These are phyloP conservation scores for Auriculariales sp. DNA, from an alignment of 768 basidiomycete genomes.

Conservation along the genomic window DNA sequence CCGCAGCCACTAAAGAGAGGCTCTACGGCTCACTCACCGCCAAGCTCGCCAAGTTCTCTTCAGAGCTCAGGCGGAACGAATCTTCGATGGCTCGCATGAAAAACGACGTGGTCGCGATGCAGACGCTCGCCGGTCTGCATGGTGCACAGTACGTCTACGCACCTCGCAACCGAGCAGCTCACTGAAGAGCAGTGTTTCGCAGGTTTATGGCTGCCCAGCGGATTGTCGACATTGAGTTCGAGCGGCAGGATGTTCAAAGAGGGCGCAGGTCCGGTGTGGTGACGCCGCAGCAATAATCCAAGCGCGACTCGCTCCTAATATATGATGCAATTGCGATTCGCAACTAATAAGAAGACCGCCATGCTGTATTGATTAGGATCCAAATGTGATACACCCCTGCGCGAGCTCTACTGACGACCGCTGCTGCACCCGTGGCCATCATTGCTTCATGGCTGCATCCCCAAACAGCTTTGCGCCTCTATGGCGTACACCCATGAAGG, in stretches of 20 bases:
- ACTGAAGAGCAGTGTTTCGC: neutral
- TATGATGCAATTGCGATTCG: no score
- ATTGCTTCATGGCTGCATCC: neutral
- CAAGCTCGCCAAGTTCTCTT: neutral
- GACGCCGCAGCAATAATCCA: no score
- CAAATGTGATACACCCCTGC: no score
- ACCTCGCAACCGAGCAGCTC: neutral
- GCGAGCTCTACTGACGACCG: no score
- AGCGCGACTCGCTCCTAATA: no score
- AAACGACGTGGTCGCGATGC: neutral
- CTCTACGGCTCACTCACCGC: neutral
- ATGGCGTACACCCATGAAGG: slow-evolving; percentile 49
- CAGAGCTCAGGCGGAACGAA: neutral
- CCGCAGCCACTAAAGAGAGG: neutral
- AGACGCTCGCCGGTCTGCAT: neutral
- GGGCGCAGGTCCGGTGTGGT: no score
- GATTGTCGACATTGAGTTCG: neutral
- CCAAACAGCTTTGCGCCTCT: slow-evolving; percentile 29
- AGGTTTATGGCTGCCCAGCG: neutral
- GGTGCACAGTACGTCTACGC: neutral
- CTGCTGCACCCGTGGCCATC: no score
- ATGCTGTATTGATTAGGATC: no score
- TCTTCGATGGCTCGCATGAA: neutral
- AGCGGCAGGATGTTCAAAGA: no score
- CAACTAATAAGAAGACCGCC: no score